Evolutionary conservation across 768 basidiomycete genomes (phyloP), one percentile per base, ranked within the genome.

Genomic region (Termitomyces sp.): DNA sequence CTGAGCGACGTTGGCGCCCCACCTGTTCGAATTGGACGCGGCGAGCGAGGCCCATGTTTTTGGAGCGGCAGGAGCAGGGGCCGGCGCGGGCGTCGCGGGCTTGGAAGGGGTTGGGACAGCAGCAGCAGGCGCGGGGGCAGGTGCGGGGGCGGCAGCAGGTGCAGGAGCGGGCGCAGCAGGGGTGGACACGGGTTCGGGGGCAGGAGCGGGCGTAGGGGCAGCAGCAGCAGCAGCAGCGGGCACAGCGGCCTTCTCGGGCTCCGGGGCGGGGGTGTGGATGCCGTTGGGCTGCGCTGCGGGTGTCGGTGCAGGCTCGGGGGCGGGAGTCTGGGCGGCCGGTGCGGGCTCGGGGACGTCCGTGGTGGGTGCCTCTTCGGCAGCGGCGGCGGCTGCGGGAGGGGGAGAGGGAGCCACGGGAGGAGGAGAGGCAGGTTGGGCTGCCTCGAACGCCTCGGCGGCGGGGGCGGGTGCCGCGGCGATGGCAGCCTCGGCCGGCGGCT

Each of bases 41-140:
- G 95, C 95, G 44, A 97, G 84, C 56, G 88, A 90, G 0, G 95
- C 95, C 95, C 95, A 98, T 0, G 89, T 89, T 68, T 90, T 89
- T 16, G 90, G 92, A 19, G 77, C 79, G 35, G 82, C 64, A 7
- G 71, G 62, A 16, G 63, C 66, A 42, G 78, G 75, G 5, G 35
- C 72, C 58, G 43, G 72, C 59, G 47, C 70, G 42, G 70, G 61
- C 38, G 73, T 68, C 7, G 70, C 53, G 23, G 69, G 62, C 9
- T 64, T 57, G 9, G 67, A 54, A 29, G 68, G 58, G 25, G 72
- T 58, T 12, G 69, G 59, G 12, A 70, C 67, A 40, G 60, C 62
- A 4, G 59, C 59, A 4, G 69, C 61, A 56, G 47, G 11, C 1
- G 70, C 65, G 37, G 77, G 73, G 59, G 29, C 71, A 58, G 43